Evolutionary conservation across 2,329 filamentous ascomycete species (phyloP), one percentile per base, ranked within the genome.

Genomic region (Hypoxylon sp.): DNA sequence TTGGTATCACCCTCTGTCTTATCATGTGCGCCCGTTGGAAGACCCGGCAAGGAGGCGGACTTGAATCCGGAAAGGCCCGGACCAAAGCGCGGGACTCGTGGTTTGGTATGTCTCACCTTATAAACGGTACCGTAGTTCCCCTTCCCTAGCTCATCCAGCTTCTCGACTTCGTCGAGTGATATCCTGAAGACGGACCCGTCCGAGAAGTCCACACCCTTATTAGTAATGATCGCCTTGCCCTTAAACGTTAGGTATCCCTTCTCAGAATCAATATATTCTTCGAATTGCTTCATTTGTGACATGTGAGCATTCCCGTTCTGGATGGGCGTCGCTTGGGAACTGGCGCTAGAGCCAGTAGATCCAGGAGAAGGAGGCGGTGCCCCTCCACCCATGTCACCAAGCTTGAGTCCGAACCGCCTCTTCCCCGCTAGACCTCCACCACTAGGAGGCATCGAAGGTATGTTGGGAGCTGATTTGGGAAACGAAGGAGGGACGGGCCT

Each of bases 121-220:
- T 97, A 98, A 3, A 99, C 96, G 1, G 95, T 98, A 66, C 96
- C 96, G 75, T 99, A 99, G 79, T 99, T 99, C 43, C 96, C 96
- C 80, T 98, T 99, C 50, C 96, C 96, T 11, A 99, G 83, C 82
- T 99, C 96, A 68, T 95, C 93, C 63, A 98, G 78, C 1, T 93
- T 95, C 74, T 98, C 93, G 5, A 99, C 92, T 79, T 99, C 76
- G 76, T 99, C 95, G 45, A 99, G 85, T 3, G 95, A 98, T 76
- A 99, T 98, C 75, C 87, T 93, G 80, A 99, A 98, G 17, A 90
- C 93, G 59, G 91, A 91, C 2, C 96, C 96, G 63, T 92, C 94
- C 23, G 92, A 91, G 77, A 99, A 99, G 76, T 98, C 91, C 68
- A 99, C 94, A 25, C 96, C 96, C 14, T 92, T 90, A 25, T 93